phyloP scores from a whole-genome alignment of 768 basidiomycete genomes.

The Psilocybe cyanescens region DNA sequence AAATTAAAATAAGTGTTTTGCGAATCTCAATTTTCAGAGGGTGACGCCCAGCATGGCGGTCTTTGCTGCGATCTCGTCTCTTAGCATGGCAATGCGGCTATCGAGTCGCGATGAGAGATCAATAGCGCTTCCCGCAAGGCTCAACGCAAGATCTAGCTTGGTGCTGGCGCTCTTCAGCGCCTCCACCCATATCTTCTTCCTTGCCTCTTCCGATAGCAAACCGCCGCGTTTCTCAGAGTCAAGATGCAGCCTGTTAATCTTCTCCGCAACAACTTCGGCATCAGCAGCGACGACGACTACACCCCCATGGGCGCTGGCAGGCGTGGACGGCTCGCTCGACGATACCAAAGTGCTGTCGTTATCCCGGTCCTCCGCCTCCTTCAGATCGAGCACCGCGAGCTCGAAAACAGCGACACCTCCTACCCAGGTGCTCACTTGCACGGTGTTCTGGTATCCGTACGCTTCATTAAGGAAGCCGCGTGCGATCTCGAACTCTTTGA shows the following conservation, averaged over 20 bases:
- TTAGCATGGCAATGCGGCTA: constrained; percentile 68
- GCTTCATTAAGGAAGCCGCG: constrained; percentile 59
- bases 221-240: background rate
- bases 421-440: constrained; percentile 69
- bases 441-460: constrained; percentile 36
- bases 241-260: background rate
- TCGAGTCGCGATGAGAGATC: constrained; percentile 74
- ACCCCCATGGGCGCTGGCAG: background rate
- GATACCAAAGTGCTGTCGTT: constrained; percentile 8
- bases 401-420: constrained; percentile 71
- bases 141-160: constrained; percentile 56
- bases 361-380: constrained; percentile 48
- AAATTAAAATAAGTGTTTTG: background rate
- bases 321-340: background rate
- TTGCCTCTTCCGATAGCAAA: constrained; percentile 6
- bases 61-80: constrained; percentile 71
- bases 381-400: constrained; percentile 70
- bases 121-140: constrained; percentile 51
- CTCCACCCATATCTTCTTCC: constrained; percentile 49
- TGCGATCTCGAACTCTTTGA: constrained; percentile 45
- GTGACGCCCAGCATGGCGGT: constrained; percentile 42
- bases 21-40: background rate
- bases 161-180: constrained; percentile 51
- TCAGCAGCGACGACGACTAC: background rate
- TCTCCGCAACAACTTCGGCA: background rate